Base-by-base conservation (phyloP, 1,284 basidiomycete species). In the Microbotryum silenes-acaulis region DNA sequence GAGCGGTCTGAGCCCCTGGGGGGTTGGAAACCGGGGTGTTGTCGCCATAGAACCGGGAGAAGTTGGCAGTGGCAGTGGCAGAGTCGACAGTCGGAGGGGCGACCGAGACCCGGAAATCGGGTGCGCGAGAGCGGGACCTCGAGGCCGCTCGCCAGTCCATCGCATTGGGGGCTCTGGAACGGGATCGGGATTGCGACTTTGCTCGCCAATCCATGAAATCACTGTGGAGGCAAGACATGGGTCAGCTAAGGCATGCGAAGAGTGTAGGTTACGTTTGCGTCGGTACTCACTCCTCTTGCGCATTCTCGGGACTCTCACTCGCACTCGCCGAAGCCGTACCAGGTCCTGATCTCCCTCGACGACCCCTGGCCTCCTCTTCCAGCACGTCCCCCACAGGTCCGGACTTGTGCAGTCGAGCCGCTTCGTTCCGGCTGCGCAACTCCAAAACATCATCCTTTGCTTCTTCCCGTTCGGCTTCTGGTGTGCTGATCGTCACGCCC, bases 191-290 rank as follows among this genome's bases (percentile, higher is more conserved):
- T 63, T 92, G 84, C 73, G 89, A 92, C 72, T 90, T 85, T 21
- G 88, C 87, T 51, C 91, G 83, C 91, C 93, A 97, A 74, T 97
- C 94, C 87, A 97, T 96, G 47, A 76, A 75, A 68, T 78, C 79
- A 21, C 77, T 73, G 57, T 65, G 71, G n/a, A 67, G 51, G 21
- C 23, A 50, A 12, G 20, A 51, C 9, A 21, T 10, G n/a, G n/a
- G 33, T 56, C 57, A 65, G 56, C 50, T 31, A 25, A 44, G 33
- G 23, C 42, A n/a, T 23, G 50, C 14, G 20, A 50, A 20, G 20
- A 51, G 10, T 37, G 16, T 42, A 42, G 16, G 37, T 10, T 42
- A 42, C 37, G 37, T 42, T 42, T 6, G 46, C 29, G 70, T 69
- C 69, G 70, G 58, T 54, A 87, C 88, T 79, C 76, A 91, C 90